Base-by-base conservation (phyloP, 768 basidiomycete species). In the Calocybe cyanea region DNA sequence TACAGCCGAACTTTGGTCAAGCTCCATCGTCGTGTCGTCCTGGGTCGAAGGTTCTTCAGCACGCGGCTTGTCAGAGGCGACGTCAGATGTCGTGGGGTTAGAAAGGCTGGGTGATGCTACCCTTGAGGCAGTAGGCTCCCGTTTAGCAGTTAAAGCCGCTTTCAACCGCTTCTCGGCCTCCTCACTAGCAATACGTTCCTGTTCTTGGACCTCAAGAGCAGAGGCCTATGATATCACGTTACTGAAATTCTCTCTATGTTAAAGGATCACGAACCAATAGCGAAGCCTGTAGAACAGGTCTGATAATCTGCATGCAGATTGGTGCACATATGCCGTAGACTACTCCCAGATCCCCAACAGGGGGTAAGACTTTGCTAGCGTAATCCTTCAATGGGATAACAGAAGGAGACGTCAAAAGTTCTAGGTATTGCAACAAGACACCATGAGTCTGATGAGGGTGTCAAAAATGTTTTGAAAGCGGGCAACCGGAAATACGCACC, bases 241-340 rank as follows among this genome's bases (percentile, higher is more conserved):
- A 9, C 20, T 43, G 35, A 37, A 13, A 18, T 23, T 3, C 34
- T 28, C 19, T 24, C 18, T 28, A 41, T 8, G 39, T 7, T 28
- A 21, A 15, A 47, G 31, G 14, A 20, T 30, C 21, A 67, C 76
- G 46, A 60, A 85, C 85, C 56, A 87, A 64, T 37, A 89, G 66
- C 21, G 73, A 66, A 7, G 68, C 68, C 51, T 87, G 80, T 35
- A 89, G 70, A 43, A 87, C 83, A 11, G 95, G 93, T 13, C 96
- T 81, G 31, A 91, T 77, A 46, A 98, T 85, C 60, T 94, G 92
- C 89, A 98, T 96, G 43, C 92, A 91, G 45, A 96, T 84, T 10
- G 88, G 80, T 30, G 87, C 81, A 48, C 83, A 81, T 36, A 99
- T 80, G 6, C 86, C 88, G 63, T 87, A 98, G 31, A 75, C 72